These are phyloP conservation scores for Volutella citrinella DNA, from an alignment of 2,329 filamentous ascomycete species.

Conservation along the genomic window DNA sequence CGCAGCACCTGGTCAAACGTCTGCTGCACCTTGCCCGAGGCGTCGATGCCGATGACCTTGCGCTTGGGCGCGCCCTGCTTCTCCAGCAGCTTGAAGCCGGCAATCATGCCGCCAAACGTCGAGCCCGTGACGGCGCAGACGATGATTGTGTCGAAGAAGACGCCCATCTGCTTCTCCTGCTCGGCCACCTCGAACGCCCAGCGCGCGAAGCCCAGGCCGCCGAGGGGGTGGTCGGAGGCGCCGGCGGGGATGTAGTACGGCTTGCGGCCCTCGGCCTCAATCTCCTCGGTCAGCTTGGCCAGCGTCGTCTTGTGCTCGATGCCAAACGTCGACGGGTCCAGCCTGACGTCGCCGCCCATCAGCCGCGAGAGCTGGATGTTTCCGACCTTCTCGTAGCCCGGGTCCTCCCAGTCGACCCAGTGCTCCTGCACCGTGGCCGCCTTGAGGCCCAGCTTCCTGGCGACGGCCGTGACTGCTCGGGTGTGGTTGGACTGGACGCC, in stretches of 20 bases:
- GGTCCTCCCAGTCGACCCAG: slow-evolving; percentile 63
- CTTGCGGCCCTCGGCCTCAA: slow-evolving; percentile 50
- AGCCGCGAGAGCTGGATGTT: slow-evolving; percentile 69
- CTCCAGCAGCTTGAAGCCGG: slow-evolving; percentile 66
- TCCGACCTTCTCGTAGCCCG: slow-evolving; percentile 61
- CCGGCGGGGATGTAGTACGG: slow-evolving; percentile 73
- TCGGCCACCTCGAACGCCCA: slow-evolving; percentile 67
- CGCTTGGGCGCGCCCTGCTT: slow-evolving; percentile 41
- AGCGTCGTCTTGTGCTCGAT: slow-evolving; percentile 67
- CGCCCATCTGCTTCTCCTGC: slow-evolving; percentile 58
- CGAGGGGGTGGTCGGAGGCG: slow-evolving; percentile 66
- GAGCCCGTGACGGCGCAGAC: slow-evolving; percentile 71
- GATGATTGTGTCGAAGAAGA: slow-evolving; percentile 66
- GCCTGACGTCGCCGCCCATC: slow-evolving; percentile 62
- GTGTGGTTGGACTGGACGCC: slow-evolving; percentile 71
- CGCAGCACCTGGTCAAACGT: slow-evolving; percentile 64
- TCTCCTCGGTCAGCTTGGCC: slow-evolving; percentile 50
- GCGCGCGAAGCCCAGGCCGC: slow-evolving; percentile 66
- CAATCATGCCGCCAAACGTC: slow-evolving; percentile 69
- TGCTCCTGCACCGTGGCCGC: slow-evolving; percentile 59
- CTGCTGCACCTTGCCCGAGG: slow-evolving; percentile 41
- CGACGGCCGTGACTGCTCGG: slow-evolving; percentile 62
- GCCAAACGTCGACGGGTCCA: slow-evolving; percentile 60
- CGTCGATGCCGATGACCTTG: slow-evolving; percentile 64
- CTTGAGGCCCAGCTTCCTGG: slow-evolving; percentile 54